Base-by-base conservation (phyloP, 345 rosid genomes). In the Gossypium longicalyx region DNA sequence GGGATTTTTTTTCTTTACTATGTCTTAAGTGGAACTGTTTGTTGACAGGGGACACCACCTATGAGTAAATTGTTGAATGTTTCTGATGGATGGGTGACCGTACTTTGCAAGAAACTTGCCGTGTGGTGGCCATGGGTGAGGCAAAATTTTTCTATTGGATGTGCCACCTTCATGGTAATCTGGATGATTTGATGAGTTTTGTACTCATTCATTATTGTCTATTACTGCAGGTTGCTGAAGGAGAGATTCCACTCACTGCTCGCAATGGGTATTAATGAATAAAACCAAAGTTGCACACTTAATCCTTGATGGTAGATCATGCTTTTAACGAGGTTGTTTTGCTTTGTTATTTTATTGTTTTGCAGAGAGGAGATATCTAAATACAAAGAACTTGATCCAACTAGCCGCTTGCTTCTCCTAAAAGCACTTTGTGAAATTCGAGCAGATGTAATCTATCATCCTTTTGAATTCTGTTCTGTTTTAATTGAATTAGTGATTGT, bases 371-470 rank as follows among this genome's bases (percentile, higher is more conserved):
- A 94, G 81, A 80, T 88, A 68, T 62, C 84, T 10, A 78, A 65
- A 74, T 94, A 92, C 86, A 82, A 82, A 75, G 85, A 82, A 84
- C 89, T 94, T 73, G 82, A 83, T 74, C 89, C 93, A 12, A 80
- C 76, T 43, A 53, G 58, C 70, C 91, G 98, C n/a, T 80, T 94
- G 45, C 81, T 60, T 64, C 75, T 94, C 62, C 79, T 94, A 5
- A 94, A 86, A 82, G 97, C 93, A 66, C 97, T 94, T 20, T 92
- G 97, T 80, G 98, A 94, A 84, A 80, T 92, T 69, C 91, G 98
- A 57, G 88, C 85, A 41, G 85, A 87, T 61, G 98, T 94, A 90
- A 78, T 76, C 5, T 58, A 67, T 66, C 61, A 6, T 38, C 25
- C 73, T 74, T 47, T 15, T 64, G 29, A 52, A 10, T 73, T n/a